Evolutionary conservation across 371 early-diverging fungal genomes (phyloP), one percentile per base, ranked within the genome.

Genomic region (Circinella minor): DNA sequence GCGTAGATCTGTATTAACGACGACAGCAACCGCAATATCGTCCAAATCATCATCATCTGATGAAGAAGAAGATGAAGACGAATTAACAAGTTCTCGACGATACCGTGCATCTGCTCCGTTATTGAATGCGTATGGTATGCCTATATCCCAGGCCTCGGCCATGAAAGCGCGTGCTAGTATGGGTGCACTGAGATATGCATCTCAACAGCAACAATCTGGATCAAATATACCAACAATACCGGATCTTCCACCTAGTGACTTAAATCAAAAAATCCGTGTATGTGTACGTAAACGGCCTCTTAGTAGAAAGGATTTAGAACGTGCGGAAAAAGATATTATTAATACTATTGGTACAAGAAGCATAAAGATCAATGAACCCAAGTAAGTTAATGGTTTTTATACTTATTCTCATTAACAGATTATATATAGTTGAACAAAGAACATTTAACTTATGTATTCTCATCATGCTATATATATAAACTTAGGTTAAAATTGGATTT

Each of bases 251-350:
- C 74, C 65, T n/a, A 76, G 82, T 51, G 89, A 90, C 66, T 77
- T 92, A 61, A 83, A 80, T 63, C 94, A 94, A 69, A 88, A 92
- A 71, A 98, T 98, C 74, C 90, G 96, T 54, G 99, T 98, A 34
- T 97, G 98, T 74, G 97, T 98, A 27, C 89, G 99, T 66, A 98
- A 98, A 81, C 84, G 99, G 49, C 99, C 99, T 1, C 81, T 98
- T 59, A 96, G 84, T 79, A 82, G 78, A 67, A 94, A 94, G 73
- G 99, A 98, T 76, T 36, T 88, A 38, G 89, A 88, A n/a, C 81
- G 86, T 13, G 87, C 85, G 48, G 96, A 97, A 71, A 86, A 86
- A 65, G 99, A 98, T 76, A 93, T 98, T 69, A 92, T 94, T 1
- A 78, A 78, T 27, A 79, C 88, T 6, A 69, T 75, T 5, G 89